Evolutionary conservation across 2,329 filamentous ascomycete genomes (phyloP).

Genomic region (Madurella fahalii): DNA sequence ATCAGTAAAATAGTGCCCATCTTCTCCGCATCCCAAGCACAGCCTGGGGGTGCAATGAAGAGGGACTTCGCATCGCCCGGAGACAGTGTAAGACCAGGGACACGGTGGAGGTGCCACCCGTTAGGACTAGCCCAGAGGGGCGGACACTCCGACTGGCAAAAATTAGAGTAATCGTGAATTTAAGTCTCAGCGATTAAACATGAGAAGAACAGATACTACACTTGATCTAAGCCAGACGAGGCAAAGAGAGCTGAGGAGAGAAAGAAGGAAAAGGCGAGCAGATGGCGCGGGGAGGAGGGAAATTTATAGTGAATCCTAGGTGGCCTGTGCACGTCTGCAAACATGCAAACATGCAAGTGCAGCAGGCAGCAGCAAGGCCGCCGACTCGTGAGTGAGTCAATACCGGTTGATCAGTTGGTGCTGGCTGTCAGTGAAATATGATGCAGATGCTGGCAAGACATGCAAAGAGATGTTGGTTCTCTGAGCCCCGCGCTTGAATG

Average conservation of each 20-base stretch:
- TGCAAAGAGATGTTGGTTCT: too few species aligned
- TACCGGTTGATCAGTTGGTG: too few species aligned
- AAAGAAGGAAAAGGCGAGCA: slow-evolving; percentile 40
- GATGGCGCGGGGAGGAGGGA: slow-evolving; percentile 2
- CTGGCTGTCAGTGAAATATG: too few species aligned
- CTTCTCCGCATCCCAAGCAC: slow-evolving; percentile 55
- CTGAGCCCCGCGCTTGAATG: too few species aligned
- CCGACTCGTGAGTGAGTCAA: too few species aligned
- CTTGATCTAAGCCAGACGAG: slow-evolving; percentile 77
- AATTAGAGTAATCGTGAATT: slow-evolving; percentile 79
- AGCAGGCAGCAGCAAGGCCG: too few species aligned
- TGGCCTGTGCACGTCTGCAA: slow-evolving; percentile 14
- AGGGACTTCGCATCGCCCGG: slow-evolving; percentile 61
- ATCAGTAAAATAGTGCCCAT: slow-evolving; percentile 14
- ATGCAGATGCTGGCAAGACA: too few species aligned
- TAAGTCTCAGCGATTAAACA: slow-evolving; percentile 88
- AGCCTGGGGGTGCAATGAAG: slow-evolving; percentile 57
- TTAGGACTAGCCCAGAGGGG: slow-evolving; percentile 69
- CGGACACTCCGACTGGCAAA: slow-evolving; percentile 53
- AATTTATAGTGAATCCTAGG: not conserved
- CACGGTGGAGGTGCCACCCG: slow-evolving; percentile 56
- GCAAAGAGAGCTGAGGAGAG: slow-evolving; percentile 53
- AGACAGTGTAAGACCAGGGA: slow-evolving; percentile 73
- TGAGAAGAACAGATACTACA: slow-evolving; percentile 97
- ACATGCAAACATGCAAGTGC: not conserved